Evolutionary conservation across 1,284 basidiomycete species (phyloP).

Genomic region (Ganoderma lucidum): DNA sequence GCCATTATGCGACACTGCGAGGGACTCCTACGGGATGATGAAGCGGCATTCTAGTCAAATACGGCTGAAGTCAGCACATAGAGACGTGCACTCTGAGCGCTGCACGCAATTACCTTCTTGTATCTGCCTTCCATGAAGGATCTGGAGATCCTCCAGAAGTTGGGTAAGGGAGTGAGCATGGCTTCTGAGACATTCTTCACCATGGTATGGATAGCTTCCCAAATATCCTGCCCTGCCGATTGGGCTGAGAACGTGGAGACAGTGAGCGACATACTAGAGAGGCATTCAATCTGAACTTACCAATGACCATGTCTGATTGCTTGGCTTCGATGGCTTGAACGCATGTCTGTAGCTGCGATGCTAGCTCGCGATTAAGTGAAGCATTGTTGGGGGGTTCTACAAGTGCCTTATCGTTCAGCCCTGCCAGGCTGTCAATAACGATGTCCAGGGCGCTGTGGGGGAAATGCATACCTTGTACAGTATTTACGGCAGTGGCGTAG

Average conservation of each 20-base stretch:
- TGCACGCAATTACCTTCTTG: constrained; percentile 66
- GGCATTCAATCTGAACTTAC: constrained; percentile 50
- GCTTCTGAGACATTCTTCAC: constrained; percentile 77
- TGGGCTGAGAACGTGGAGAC: constrained; percentile 38
- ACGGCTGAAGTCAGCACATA: not conserved
- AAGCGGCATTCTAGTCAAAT: constrained; percentile 34
- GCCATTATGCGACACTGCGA: constrained; percentile 92
- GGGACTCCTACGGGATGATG: constrained; percentile 69
- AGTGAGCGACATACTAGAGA: constrained; percentile 3
- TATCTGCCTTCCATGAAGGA: constrained; percentile 93
- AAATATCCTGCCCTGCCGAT: constrained; percentile 72
- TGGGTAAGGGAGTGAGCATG: constrained; percentile 80
- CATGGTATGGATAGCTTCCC: constrained; percentile 82
- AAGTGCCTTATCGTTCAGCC: constrained; percentile 50
- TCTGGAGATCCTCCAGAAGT: constrained; percentile 94
- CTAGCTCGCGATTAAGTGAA: constrained; percentile 52
- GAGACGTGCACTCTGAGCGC: not conserved
- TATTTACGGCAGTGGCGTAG: constrained; percentile 62
- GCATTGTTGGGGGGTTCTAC: constrained; percentile 47
- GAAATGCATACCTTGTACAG: constrained; percentile 60
- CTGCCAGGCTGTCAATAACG: constrained; percentile 40
- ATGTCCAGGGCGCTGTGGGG: too few species aligned
- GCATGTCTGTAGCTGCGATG: constrained; percentile 63
- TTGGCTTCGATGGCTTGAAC: constrained; percentile 68
- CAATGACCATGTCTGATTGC: constrained; percentile 66